Evolutionary conservation across 1,284 basidiomycete genomes (phyloP).

Genomic region (Schizophyllum amplum): DNA sequence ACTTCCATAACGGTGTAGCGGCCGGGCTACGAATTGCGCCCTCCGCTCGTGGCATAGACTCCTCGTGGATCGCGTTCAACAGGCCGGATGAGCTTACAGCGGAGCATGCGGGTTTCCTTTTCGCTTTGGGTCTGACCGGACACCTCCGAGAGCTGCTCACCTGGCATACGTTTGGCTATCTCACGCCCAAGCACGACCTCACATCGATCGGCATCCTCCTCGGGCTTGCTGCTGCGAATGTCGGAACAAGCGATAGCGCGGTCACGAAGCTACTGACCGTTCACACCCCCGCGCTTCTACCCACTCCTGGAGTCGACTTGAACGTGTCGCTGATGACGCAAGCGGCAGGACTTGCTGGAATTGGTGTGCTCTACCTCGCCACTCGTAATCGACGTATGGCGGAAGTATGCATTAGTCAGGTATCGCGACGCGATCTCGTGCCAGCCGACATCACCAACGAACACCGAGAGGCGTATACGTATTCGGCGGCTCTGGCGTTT

Average conservation of each 20-base stretch:
- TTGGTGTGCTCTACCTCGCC: slow-evolving; percentile 88
- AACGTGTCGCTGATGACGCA: slow-evolving; percentile 89
- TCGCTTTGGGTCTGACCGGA: slow-evolving; percentile 87
- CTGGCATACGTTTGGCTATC: slow-evolving; percentile 86
- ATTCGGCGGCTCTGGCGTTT: slow-evolving; percentile 83
- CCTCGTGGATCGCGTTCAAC: slow-evolving; percentile 92
- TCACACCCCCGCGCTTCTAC: slow-evolving; percentile 88
- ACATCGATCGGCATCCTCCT: slow-evolving; percentile 92
- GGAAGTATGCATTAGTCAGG: slow-evolving; percentile 82
- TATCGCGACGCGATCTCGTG: slow-evolving; percentile 69
- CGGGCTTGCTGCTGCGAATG: slow-evolving; percentile 85
- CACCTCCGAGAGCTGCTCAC: slow-evolving; percentile 84
- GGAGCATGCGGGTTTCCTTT: slow-evolving; percentile 92
- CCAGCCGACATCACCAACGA: slow-evolving; percentile 79
- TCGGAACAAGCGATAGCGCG: slow-evolving; percentile 82
- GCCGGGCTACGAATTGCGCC: slow-evolving; percentile 81
- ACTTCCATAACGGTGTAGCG: slow-evolving; percentile 96
- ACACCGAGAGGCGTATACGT: slow-evolving; percentile 87
- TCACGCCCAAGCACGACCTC: slow-evolving; percentile 91
- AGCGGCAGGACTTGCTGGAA: slow-evolving; percentile 80
- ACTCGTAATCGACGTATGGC: slow-evolving; percentile 87
- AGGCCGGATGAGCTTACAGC: slow-evolving; percentile 80
- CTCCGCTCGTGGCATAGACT: slow-evolving; percentile 72
- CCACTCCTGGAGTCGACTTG: slow-evolving; percentile 79
- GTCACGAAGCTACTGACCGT: slow-evolving; percentile 89